A percentile compares a stretch with the other conserved stretches of the same genome.
Evolutionary conservation across 2,329 filamentous ascomycete species (phyloP).

Genomic region (Claviceps digitariae): DNA sequence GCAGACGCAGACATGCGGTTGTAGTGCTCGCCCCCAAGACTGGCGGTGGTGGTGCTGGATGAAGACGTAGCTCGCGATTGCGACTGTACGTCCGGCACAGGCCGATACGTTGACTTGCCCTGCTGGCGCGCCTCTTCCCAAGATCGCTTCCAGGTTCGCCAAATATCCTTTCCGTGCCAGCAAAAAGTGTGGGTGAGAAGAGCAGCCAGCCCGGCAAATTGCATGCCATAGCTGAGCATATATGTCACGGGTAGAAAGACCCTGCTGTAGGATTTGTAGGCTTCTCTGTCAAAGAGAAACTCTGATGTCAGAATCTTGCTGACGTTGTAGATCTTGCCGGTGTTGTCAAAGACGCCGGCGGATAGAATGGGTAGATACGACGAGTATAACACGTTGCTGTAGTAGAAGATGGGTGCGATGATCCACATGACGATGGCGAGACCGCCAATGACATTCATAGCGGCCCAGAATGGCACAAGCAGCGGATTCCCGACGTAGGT

Average conservation of each 20-base stretch:
- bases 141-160: conserved; percentile 59
- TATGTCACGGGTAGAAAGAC: conserved; percentile 82
- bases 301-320: conserved; percentile 64
- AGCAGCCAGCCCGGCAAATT: conserved; percentile 71
- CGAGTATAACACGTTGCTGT: conserved; percentile 64
- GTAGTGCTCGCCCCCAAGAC: conserved; percentile 10
- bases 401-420: conserved; percentile 66
- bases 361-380: conserved; percentile 82
- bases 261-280: conserved; percentile 68
- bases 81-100: conserved; percentile 18
- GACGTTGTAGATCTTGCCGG: conserved; percentile 66
- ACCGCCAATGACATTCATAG: conserved; percentile 71
- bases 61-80: conserved; percentile 12
- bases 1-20: conserved; percentile 21
- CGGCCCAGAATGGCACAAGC: conserved; percentile 75
- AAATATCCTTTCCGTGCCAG: conserved; percentile 77
- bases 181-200: conserved; percentile 69
- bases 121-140: conserved; percentile 47
- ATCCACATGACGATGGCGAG: conserved; percentile 78
- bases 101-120: conserved; percentile 37
- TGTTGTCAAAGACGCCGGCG: conserved; percentile 75
- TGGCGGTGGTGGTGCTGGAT: conserved; percentile 9
- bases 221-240: conserved; percentile 72
- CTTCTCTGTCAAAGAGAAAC: conserved; percentile 63
- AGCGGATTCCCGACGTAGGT: conserved; percentile 78